Evolutionary conservation across 2,329 filamentous ascomycete species (phyloP).

Genomic region (Alternaria consortialis): DNA sequence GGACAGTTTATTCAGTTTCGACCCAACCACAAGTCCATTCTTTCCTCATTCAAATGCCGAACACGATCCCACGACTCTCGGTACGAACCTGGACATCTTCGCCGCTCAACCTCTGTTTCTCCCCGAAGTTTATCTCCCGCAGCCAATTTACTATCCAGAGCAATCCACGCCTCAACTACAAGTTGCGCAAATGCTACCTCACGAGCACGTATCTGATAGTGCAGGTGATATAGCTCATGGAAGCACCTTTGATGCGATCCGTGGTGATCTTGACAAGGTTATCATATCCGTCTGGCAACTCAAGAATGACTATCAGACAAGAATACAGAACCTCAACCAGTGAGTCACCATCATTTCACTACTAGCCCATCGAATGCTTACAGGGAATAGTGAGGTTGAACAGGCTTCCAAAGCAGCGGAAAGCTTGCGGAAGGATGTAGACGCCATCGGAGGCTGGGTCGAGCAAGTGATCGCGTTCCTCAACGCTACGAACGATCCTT

Average conservation of each 20-base stretch:
- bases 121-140: background rate
- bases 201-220: background rate
- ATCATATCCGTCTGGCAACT: background rate
- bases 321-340: background rate
- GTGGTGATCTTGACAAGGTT: background rate
- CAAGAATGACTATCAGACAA: background rate
- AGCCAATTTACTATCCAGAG: background rate
- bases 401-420: background rate
- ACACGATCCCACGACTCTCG: background rate
- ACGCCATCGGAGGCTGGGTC: background rate
- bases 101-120: background rate
- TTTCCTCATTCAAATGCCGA: background rate
- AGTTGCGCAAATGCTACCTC: background rate
- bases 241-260: background rate
- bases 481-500: background rate
- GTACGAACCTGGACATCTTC: background rate
- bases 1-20: background rate
- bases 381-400: background rate
- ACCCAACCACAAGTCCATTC: background rate
- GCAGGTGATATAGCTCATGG: background rate
- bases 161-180: background rate
- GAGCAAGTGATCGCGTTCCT: background rate
- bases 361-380: background rate
- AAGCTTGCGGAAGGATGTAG: constrained; percentile 3
- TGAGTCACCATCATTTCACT: background rate